Evolutionary conservation across 106 monocot genomes (phyloP), one percentile per base, ranked within the genome.

Genomic region (Platanthera zijinensis): DNA sequence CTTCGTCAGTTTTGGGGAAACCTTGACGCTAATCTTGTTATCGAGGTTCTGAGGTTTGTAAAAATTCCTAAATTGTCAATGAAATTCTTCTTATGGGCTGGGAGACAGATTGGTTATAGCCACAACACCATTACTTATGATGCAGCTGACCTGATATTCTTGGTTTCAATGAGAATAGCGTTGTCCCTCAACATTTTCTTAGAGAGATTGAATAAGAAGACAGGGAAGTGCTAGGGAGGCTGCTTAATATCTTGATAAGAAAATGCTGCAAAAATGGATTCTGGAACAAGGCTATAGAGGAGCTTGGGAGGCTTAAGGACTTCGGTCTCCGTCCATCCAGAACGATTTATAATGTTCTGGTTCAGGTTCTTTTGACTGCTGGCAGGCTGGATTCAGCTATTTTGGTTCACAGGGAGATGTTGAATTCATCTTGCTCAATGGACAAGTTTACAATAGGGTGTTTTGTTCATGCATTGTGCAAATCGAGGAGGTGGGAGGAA

Each of bases 61-160:
- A 79, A 84, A 30, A 69, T 69, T 45, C 86, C 88, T 1, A 82
- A 89, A 73, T 76, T 86, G 71, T 86, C 82, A 30, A 77, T 88
- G 28, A 88, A 74, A 72, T 99, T 99, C 84, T 99, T 99, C 83
- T 83, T 84, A 47, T 99, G 94, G 97, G 87, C 97, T 28, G 90
- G 88, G 45, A 67, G 85, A 22, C 97, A 99, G 80, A 92, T 99
- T 72, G 97, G 97, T 19, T 99, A 90, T 70, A 69, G 61, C n/a
- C 97, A 94, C 63, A 84, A 79, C 7, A 82, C 82, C 28, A 62
- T 30, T 0, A 75, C 86, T 12, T 99, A 85, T 28, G 79, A 99
- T 74, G 76, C 82, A n/a, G 2, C 75, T 99, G 19, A n/a, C 72
- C 90, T n/a, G 85, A 92, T 45, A 78, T 77, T 4, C 70, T 99